Base-by-base conservation (phyloP, 371 early-diverging fungal species). In the Circinella umbellata region DNA sequence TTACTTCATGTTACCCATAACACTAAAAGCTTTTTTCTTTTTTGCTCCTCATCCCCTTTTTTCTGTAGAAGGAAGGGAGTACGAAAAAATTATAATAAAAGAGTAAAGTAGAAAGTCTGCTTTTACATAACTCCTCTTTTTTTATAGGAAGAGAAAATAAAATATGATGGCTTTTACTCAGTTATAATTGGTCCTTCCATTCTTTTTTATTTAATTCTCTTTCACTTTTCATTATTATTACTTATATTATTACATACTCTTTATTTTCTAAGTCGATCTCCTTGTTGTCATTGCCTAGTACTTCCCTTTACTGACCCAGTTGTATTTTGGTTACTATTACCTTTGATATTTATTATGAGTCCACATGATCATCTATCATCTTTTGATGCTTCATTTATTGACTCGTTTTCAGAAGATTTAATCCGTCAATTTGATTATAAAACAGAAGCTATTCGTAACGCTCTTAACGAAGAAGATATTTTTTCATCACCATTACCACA, bases 391-490 rank as follows among this genome's bases (percentile, higher is more conserved):
- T 46, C 63, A 18, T 46, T 46, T 20, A 27, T 4, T 47, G 63
- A 75, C 39, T 70, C 77, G 4, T 77, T 80, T 54, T 75, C 76
- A 7, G 72, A 73, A 61, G 80, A 77, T 57, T 51, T 75, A 8
- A 51, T 77, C 20, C 64, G 69, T 27, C 77, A 77, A 38, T 76
- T 77, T 71, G 78, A 75, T 18, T 66, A 67, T 39, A 72, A 72
- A n/a, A 57, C 57, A 27, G 14, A 57, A 34, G 57, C 57, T 27
- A 57, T 57, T 34, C 63, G 49, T 11, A 49, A 64, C 64, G 49
- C 57, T 13, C 35, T 57, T 9, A 57, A 57, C 14, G 27, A 57
- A 10, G 57, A 57, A 57, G 27, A 18, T 10, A 1, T 14, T 34
- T 34, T 39, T 18, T 38, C 62, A 61, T 11, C 62, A 61, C 62